Evolutionary conservation across 441 rosid genomes (phyloP).

Genomic region (Raphanus hybrid): DNA sequence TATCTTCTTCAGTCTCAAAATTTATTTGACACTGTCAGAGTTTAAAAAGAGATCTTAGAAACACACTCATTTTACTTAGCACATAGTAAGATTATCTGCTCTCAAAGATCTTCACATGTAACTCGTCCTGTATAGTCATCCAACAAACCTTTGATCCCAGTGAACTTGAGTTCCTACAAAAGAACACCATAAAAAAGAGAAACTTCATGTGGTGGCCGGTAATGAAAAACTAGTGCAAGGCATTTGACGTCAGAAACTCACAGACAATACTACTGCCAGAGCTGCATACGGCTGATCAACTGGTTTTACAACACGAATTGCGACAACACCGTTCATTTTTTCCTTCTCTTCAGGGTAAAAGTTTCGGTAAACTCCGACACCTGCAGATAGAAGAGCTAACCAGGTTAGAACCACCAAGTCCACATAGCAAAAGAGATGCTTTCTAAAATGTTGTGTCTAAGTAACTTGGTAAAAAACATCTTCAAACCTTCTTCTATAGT

Average conservation of each 20-base stretch:
- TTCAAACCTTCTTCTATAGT: conserved; percentile 69
- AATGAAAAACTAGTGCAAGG: conserved; percentile 3
- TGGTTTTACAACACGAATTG: conserved; percentile 56
- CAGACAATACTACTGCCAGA: conserved; percentile 63
- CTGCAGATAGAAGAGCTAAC: conserved; percentile 38
- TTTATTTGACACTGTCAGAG: no score
- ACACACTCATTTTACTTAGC: no score
- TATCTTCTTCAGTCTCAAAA: neutral
- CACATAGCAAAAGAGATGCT: conserved; percentile 1
- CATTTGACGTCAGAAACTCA: conserved; percentile 48
- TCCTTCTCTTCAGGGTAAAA: conserved; percentile 79
- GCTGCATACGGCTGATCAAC: conserved; percentile 62
- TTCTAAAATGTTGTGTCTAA: neutral
- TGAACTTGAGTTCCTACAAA: conserved; percentile 35
- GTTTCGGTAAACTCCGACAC: conserved; percentile 67
- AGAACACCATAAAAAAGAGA: neutral
- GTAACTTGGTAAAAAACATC: conserved; percentile 12
- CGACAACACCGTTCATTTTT: conserved; percentile 67
- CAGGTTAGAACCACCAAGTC: conserved; percentile 5
- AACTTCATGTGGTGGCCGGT: neutral
- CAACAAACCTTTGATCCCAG: conserved; percentile 33
- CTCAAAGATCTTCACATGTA: no score
- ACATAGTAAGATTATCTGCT: no score
- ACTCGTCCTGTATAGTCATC: conserved; percentile 26
- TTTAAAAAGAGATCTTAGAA: neutral